Percentiles rank a stretch among this genome's conserved stretches.
phyloP scores from a whole-genome alignment of 1,139 yeast genomes.

The Eremothecium cymbalariae region DNA sequence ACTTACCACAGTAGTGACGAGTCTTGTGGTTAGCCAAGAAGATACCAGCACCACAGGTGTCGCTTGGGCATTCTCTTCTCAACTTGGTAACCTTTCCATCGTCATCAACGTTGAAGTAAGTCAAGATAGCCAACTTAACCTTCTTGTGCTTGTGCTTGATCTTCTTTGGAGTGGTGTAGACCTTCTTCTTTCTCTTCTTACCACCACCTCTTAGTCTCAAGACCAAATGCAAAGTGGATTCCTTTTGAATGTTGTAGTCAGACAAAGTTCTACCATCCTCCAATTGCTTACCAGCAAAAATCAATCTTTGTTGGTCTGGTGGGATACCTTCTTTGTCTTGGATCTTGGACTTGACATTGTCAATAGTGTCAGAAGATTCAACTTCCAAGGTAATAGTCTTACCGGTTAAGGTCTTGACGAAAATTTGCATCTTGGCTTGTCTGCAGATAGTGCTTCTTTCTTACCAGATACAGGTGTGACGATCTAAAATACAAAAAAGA shows the following conservation, averaged over 20 bases:
- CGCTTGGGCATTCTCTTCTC: constrained; percentile 96
- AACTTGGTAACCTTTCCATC: constrained; percentile 98
- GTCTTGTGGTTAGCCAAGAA: constrained; percentile 97
- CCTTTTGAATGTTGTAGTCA: constrained; percentile 99
- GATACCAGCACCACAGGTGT: constrained; percentile 96
- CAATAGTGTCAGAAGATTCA: constrained; percentile 98
- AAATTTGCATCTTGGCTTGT: constrained; percentile 80
- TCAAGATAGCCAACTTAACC: constrained; percentile 97
- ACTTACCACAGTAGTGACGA: constrained; percentile 99
- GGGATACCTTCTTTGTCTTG: constrained; percentile 99
- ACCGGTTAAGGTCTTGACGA: constrained; percentile 98
- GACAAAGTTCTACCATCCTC: constrained; percentile 98
- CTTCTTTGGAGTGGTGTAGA: constrained; percentile 99
- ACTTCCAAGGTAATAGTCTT: constrained; percentile 99
- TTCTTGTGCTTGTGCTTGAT: constrained; percentile 99
- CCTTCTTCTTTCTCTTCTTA: constrained; percentile 99
- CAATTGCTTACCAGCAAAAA: constrained; percentile 99
- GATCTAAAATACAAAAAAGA: constrained; percentile 8
- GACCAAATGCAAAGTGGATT: constrained; percentile 95
- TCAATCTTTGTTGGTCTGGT: constrained; percentile 98
- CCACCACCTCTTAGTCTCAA: constrained; percentile 99
- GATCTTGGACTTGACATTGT: constrained; percentile 98
- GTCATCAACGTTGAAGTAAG: constrained; percentile 98
- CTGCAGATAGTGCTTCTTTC: constrained; percentile 37
- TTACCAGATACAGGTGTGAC: constrained; percentile 21